These are phyloP conservation scores for Colletotrichum higginsianum DNA, from an alignment of 2,329 filamentous ascomycete genomes.

Conservation along the genomic window DNA sequence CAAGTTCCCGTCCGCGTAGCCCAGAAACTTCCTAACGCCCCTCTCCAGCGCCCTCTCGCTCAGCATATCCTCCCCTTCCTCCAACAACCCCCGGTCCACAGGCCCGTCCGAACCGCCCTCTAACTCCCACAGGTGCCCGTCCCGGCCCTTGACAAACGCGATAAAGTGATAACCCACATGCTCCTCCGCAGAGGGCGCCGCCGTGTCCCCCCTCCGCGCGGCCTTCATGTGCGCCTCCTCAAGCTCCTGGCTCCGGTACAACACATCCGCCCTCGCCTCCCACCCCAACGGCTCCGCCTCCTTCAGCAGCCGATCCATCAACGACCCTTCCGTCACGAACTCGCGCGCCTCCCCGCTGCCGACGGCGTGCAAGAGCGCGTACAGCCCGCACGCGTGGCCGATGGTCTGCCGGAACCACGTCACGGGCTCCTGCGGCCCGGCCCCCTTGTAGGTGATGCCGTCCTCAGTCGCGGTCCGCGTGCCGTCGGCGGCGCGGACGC, in stretches of 20 bases:
- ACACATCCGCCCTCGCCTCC: constrained; percentile 72
- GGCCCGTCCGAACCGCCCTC: constrained; percentile 83
- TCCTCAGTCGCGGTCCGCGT: constrained; percentile 42
- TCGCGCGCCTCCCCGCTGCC: constrained; percentile 76
- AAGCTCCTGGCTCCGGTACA: constrained; percentile 79
- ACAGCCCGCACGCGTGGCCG: constrained; percentile 84
- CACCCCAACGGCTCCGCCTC: constrained; percentile 76
- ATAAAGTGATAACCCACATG: constrained; percentile 83
- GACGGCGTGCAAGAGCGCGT: constrained; percentile 81
- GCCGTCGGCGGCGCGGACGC: constrained; percentile 49
- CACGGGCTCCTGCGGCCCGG: constrained; percentile 71
- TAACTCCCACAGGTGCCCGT: constrained; percentile 81
- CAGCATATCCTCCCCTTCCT: constrained; percentile 72
- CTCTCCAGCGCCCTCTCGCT: constrained; percentile 78
- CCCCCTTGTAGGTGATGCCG: constrained; percentile 50
- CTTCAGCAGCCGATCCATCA: constrained; percentile 71
- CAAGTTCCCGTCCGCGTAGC: constrained; percentile 52
- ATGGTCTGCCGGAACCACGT: constrained; percentile 92
- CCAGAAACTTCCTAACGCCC: constrained; percentile 63
- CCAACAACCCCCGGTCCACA: constrained; percentile 73
- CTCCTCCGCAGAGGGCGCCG: constrained; percentile 72
- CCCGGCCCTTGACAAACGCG: constrained; percentile 80
- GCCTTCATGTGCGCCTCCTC: constrained; percentile 82
- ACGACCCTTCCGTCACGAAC: constrained; percentile 67
- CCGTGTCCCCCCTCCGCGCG: constrained; percentile 77